Percentiles rank a stretch among this genome's conserved stretches.
phyloP scores from a whole-genome alignment of 2,329 filamentous ascomycete genomes.

The Cladobotryum protrusum region DNA sequence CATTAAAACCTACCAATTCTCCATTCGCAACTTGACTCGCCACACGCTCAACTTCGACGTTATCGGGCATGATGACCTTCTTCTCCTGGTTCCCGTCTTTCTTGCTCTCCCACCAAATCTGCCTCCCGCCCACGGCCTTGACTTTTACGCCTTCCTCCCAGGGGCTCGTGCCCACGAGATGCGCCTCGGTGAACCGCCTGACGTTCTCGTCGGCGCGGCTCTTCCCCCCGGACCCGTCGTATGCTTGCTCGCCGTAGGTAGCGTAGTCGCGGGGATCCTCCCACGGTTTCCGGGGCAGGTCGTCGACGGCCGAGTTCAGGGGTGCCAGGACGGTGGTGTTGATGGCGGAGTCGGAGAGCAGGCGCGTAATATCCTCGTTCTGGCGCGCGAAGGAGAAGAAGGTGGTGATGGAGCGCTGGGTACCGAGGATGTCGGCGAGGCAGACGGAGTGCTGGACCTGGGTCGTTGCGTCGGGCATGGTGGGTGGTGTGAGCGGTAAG shows the following conservation, averaged over 20 bases:
- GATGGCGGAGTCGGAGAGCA: slow-evolving; percentile 57
- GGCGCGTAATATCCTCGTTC: slow-evolving; percentile 59
- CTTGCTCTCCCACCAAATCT: slow-evolving; percentile 76
- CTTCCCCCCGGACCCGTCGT: slow-evolving; percentile 67
- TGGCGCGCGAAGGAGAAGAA: slow-evolving; percentile 79
- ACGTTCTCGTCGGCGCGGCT: slow-evolving; percentile 73
- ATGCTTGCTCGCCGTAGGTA: slow-evolving; percentile 60
- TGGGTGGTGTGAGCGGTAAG: slow-evolving; percentile 17
- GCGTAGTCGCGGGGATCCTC: slow-evolving; percentile 69
- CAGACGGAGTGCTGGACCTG: slow-evolving; percentile 48
- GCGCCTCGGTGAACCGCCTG: slow-evolving; percentile 74
- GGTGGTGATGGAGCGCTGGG: slow-evolving; percentile 71
- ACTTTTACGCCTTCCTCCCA: slow-evolving; percentile 65
- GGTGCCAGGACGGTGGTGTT: slow-evolving; percentile 87
- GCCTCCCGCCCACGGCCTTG: slow-evolving; percentile 55
- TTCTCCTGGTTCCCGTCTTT: slow-evolving; percentile 36
- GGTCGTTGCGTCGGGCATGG: slow-evolving; percentile 17
- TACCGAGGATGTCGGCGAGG: slow-evolving; percentile 78
- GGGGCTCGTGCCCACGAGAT: slow-evolving; percentile 72
- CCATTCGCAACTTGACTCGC: slow-evolving; percentile 78
- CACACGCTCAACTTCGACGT: slow-evolving; percentile 69
- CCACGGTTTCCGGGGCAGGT: slow-evolving; percentile 80
- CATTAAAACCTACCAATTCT: slow-evolving; percentile 55
- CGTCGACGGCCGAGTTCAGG: slow-evolving; percentile 72
- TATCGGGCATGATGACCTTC: slow-evolving; percentile 71